Evolutionary conservation across 1,284 basidiomycete genomes (phyloP), one percentile per base, ranked within the genome.

Genomic region (Agroathelia rolfsii): DNA sequence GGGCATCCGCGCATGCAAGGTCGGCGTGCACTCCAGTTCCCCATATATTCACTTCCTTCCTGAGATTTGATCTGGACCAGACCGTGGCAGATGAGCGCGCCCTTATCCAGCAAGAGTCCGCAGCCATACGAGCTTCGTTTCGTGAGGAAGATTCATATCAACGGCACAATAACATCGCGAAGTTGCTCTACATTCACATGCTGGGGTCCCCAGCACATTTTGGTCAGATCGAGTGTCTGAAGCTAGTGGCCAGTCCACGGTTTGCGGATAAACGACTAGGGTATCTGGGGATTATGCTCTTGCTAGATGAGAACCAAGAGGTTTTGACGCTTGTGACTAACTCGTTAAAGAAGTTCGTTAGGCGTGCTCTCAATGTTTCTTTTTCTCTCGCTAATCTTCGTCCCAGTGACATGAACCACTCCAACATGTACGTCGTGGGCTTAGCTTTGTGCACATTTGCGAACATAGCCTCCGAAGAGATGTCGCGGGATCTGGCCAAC

Each of bases 131-230:
- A 38, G 94, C 94, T 1, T 92, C 92, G 1, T 98, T 99, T 64
- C 84, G 94, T 45, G 93, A 97, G 55, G 95, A 98, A 55, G 89
- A 94, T 63, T 82, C 87, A 24, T 86, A 82, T 59, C 71, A 86
- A 40, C 80, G 93, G 37, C 86, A 97, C 58, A 90, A 97, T 68
- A 96, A 95, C 63, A 84, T 98, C 53, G 93, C 94, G 39, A 98
- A 98, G 58, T 74, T 98, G 14, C 78, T 99, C 42, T 98, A 99
- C 65, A 98, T 99, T 57, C 93, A 98, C 59, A 98, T 99, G 95
- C 82, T 99, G 15, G 95, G 95, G 37, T 97, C 95, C 38, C 92
- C 94, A 3, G 95, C 95, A 18, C 95, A 99, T 58, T 99, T 97
- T 53, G 95, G 95, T 31, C 95, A 99, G 68, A 97, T 99, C 56